These are phyloP conservation scores for Paramecium pentaurelia DNA, from an alignment of 73 alveolate genomes.

Conservation along the genomic window DNA sequence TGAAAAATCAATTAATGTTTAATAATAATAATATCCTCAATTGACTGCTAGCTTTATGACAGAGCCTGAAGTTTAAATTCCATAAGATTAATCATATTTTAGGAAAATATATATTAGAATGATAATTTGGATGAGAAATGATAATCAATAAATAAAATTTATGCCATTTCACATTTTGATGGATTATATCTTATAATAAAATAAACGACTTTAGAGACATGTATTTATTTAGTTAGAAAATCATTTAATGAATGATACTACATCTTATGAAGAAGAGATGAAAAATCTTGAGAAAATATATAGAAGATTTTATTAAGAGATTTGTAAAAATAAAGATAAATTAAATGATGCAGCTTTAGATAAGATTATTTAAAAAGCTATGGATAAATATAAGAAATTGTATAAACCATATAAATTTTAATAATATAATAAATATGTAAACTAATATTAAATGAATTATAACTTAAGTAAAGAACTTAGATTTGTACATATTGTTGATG, in stretches of 20 bases:
- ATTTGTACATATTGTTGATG: not conserved
- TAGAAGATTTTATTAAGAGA: not conserved
- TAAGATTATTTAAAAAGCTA: not conserved
- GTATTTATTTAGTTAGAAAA: not conserved
- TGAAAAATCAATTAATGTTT: not conserved
- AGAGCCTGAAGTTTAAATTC: not conserved
- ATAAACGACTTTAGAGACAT: not conserved
- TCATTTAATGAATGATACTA: not conserved
- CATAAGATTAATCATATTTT: not conserved
- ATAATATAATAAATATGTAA: not conserved
- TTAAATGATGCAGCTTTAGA: not conserved
- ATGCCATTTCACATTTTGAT: not conserved
- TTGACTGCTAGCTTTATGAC: not conserved
- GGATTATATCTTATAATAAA: conserved; percentile 15
- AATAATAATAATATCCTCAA: not conserved
- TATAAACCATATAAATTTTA: not conserved
- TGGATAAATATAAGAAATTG: not conserved
- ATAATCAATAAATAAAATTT: not conserved
- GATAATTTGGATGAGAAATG: not conserved
- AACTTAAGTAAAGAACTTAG: not conserved
- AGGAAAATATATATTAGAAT: not conserved
- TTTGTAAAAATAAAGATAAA: not conserved
- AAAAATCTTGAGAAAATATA: not conserved
- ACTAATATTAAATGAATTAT: not conserved
- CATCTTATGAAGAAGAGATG: not conserved